Conservation (phyloP, 2,329 filamentous ascomycete species). For the Penicillium griseofulvum region DNA sequence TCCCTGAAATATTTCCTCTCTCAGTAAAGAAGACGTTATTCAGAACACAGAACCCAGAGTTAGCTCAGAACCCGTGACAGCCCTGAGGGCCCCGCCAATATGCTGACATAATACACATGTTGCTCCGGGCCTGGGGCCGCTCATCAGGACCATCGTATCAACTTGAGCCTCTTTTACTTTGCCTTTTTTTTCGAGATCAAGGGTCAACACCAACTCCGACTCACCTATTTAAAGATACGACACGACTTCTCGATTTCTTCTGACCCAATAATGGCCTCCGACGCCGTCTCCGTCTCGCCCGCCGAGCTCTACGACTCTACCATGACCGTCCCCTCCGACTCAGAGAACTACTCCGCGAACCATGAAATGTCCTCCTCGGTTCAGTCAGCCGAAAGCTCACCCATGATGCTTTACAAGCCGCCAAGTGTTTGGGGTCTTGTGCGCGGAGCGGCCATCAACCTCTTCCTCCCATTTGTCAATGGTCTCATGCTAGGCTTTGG, state of each 20-base stretch:
- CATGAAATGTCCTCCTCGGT: slow-evolving; percentile 36
- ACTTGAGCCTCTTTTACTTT: neutral
- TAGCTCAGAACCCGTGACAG: no score
- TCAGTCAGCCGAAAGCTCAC: slow-evolving; percentile 38
- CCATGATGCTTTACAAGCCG: slow-evolving; percentile 70
- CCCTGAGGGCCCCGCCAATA: neutral
- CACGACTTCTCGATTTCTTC: neutral
- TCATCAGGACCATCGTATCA: slow-evolving; percentile 2
- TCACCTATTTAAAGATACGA: neutral
- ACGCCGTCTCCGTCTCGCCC: slow-evolving; percentile 28
- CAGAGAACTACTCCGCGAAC: slow-evolving; percentile 47
- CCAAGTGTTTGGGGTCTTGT: slow-evolving; percentile 83
- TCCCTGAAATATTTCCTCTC: neutral
- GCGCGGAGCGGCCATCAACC: slow-evolving; percentile 88
- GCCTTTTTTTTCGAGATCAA: neutral
- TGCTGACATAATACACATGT: slow-evolving; percentile 7
- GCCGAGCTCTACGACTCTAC: slow-evolving; percentile 45
- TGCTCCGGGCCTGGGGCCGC: neutral
- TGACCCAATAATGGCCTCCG: slow-evolving; percentile 30
- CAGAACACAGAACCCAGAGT: no score
- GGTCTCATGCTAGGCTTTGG: slow-evolving; percentile 98
- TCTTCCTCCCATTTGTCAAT: slow-evolving; percentile 94
- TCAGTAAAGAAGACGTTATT: neutral
- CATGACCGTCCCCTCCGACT: slow-evolving; percentile 48
- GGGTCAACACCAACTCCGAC: neutral